These are phyloP conservation scores for Venturia effusa DNA, from an alignment of 2,329 filamentous ascomycete genomes.

Conservation along the genomic window DNA sequence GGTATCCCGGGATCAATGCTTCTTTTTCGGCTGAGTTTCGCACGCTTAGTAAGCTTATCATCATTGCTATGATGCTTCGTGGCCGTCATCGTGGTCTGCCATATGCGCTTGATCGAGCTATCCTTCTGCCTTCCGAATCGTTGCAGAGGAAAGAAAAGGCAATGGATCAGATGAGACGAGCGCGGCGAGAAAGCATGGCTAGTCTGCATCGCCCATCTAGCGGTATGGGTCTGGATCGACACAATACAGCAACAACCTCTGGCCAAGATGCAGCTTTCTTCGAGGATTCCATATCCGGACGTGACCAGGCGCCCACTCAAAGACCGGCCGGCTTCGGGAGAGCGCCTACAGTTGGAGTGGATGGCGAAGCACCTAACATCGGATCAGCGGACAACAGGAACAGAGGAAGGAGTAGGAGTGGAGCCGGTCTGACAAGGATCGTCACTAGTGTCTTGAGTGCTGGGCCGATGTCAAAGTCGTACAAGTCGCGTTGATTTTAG, in stretches of 20 bases:
- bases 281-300: not conserved
- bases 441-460: constrained; percentile 10
- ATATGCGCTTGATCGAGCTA: constrained; percentile 58
- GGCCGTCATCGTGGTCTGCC: constrained; percentile 55
- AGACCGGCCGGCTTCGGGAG: not conserved
- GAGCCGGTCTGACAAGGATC: constrained; percentile 12
- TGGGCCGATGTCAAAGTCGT: constrained; percentile 1
- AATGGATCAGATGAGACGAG: constrained; percentile 2
- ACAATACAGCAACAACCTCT: not conserved
- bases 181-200: constrained; percentile 2
- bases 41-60: constrained; percentile 54
- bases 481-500: not conserved
- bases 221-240: not conserved
- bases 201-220: not conserved
- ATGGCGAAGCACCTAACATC: not conserved
- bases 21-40: constrained; percentile 77
- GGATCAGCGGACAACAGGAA: constrained; percentile 11
- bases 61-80: constrained; percentile 56
- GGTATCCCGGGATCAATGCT: constrained; percentile 64
- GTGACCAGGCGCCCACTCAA: not conserved
- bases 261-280: not conserved
- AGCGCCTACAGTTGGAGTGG: not conserved
- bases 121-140: constrained; percentile 56
- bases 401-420: constrained; percentile 10
- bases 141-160: constrained; percentile 30